Evolutionary conservation across 1,284 basidiomycete species (phyloP).

Genomic region (Puccinia horiana): DNA sequence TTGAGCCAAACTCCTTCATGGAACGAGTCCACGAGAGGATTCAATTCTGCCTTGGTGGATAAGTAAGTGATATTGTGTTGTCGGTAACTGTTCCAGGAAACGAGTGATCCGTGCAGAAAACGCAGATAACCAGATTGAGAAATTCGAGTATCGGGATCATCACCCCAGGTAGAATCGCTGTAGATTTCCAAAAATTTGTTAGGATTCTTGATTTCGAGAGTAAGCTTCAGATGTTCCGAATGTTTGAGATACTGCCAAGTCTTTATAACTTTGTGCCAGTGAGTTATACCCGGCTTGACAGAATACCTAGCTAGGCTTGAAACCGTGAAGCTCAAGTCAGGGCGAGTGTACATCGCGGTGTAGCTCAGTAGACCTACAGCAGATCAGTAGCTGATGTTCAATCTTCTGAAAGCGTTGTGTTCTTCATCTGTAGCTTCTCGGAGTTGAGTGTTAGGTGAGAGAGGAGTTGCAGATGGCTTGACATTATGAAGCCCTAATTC

Average conservation of each 20-base stretch:
- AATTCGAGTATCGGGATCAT: background rate
- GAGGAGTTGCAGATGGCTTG: background rate
- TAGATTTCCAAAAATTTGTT: background rate
- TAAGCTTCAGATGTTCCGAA: background rate
- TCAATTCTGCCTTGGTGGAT: no score
- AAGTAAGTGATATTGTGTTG: no score
- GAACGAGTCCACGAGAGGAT: no score
- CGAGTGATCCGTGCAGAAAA: no score
- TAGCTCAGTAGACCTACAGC: background rate
- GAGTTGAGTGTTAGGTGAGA: background rate
- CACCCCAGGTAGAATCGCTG: background rate
- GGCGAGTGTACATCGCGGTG: background rate
- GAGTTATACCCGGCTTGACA: background rate
- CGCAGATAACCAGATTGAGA: no score
- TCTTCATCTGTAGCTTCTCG: background rate
- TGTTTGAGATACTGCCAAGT: background rate
- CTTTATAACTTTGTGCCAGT: background rate
- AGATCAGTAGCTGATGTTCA: background rate
- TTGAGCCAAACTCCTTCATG: no score
- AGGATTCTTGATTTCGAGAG: background rate
- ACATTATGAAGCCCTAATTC: background rate
- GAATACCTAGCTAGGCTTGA: background rate
- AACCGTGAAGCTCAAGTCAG: background rate
- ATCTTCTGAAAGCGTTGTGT: background rate
- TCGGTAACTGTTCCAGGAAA: no score